Base-by-base conservation (phyloP, 176 grass and related monocot species). In the Oryza meridionalis region DNA sequence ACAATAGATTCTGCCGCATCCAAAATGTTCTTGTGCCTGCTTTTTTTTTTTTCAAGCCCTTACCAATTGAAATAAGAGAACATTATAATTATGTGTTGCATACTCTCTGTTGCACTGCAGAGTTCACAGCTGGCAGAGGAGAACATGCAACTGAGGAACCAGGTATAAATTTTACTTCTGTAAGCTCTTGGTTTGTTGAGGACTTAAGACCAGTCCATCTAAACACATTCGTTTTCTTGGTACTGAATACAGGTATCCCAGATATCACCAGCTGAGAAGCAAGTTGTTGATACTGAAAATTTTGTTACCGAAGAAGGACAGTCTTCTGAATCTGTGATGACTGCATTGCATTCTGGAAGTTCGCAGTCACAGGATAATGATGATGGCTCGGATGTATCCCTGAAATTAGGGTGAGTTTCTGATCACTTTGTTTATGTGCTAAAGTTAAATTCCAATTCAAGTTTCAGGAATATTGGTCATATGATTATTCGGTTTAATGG, bases 251-350 rank as follows among this genome's bases (percentile, higher is more conserved):
- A 96, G 97, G 81, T 96, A 45, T 81, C 78, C 81, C 83, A 92
- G 70, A 84, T 91, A 75, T 77, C 84, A 6, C 85, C 65, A 68
- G 55, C 59, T 46, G 78, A 71, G 38, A 92, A 90, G 65, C 83
- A 84, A 89, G 83, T 67, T 1, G 81, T 50, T 85, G 90, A 92
- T 32, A 79, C 84, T 11, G 90, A 99, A 83, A 96, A 90, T 75
- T 38, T 80, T 72, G 73, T 85, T 69, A 86, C 84, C 76, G 97
- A 99, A 90, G 97, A 96, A 79, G 91, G 97, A n/a, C 97, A 94
- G 71, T 96, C 97, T 22, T 92, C 97, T 65, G 97, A 99, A 87
- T 99, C 97, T 77, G 93, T 96, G 21, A 94, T 95, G 86, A 96
- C 94, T 78, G 93, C 86, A 50, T 85, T 92, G 64, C 65, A 96